Base-by-base conservation (phyloP, 208 protist species). In the Blastocrithidia nonstop region DNA sequence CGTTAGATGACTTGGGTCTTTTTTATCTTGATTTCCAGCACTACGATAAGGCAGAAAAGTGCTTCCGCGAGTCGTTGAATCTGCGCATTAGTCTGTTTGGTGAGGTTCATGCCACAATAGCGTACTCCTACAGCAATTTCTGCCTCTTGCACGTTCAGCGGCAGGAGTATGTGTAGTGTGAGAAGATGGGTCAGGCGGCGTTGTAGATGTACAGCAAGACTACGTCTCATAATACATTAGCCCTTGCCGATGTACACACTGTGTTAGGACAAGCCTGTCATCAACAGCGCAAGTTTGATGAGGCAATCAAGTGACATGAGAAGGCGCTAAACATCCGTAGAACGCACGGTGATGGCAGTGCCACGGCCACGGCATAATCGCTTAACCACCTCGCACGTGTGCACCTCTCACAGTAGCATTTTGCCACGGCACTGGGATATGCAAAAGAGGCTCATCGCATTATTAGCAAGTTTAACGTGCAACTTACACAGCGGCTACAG, bases 111-210 rank as follows among this genome's bases (percentile, higher is more conserved):
- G 75, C 74, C 19, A 88, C 75, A 11, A 73, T 92, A 27, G 83
- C 78, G n/a, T 92, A 92, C 65, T 82, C 69, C 19, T 92, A 92
- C 64, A 87, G 75, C 60, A 92, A 92, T 62, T 87, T 92, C 39
- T 67, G 64, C 0, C 56, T 92, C 0, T 66, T 92, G 11, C 71
- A 92, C 53, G 58, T 88, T 4, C 75, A 84, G 24, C 63, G 66
- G 9, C 57, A 88, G 53, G 68, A 88, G 26, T 64, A 53, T 28
- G 65, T 57, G 17, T 57, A 83, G 36, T 86, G 78, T 50, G 75
- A 86, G 52, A 80, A 79, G 39, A 86, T 88, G 74, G 79, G 66
- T 47, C 48, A 56, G 19, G 42, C 42, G 24, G 67, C 83, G 29
- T 57, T 92, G 4, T 73, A 86, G 50, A 86, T 92, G 75, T 92